Base-by-base conservation (phyloP, 1,284 basidiomycete genomes). In the Boletus semigastroideus region DNA sequence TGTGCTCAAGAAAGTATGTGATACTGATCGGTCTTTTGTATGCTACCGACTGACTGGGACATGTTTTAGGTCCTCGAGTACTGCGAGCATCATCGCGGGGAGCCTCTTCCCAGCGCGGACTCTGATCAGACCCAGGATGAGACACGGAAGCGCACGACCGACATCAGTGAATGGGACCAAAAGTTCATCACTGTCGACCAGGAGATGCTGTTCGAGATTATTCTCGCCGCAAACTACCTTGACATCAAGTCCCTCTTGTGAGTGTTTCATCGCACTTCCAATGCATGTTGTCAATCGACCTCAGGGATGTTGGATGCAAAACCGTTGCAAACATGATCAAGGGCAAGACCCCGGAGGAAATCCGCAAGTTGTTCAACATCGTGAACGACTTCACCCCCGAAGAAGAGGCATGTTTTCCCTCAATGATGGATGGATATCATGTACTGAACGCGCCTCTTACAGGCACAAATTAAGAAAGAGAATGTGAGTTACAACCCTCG, bases 241-340 rank as follows among this genome's bases (percentile, higher is more conserved):
- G 97, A 99, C 72, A 99, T 99, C 81, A 99, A 99, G 79, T 90
- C 95, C 34, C 83, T 99, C 42, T 85, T 99, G 94, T 96, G 62
- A 63, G 90, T 78, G 27, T 20, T 20, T 25, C 25, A 25, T 7
- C 7, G 25, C 42, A 42, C 16, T 41, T 51, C 42, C 20, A n/a
- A 42, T 37, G 13, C 10, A n/a, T 49, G 46, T 38, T 55, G 41
- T 49, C 39, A 52, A 36, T 48, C 31, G 12, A 30, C 25, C 45
- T 25, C 64, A 96, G 94, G 60, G 97, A 99, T 69, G 94, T 99
- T 55, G 97, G 97, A 1, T 99, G 97, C 85, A 98, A 99, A 83
- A 99, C 96, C 14, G 97, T 99, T 10, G 97, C 97, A 27, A 98
- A 99, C 82, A 99, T 99, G 97, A 97, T 97, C 79, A 97, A 97